Percentiles rank a stretch among this genome's conserved stretches.
phyloP scores from a whole-genome alignment of 2,329 filamentous ascomycete genomes.

The Fusarium sp. region DNA sequence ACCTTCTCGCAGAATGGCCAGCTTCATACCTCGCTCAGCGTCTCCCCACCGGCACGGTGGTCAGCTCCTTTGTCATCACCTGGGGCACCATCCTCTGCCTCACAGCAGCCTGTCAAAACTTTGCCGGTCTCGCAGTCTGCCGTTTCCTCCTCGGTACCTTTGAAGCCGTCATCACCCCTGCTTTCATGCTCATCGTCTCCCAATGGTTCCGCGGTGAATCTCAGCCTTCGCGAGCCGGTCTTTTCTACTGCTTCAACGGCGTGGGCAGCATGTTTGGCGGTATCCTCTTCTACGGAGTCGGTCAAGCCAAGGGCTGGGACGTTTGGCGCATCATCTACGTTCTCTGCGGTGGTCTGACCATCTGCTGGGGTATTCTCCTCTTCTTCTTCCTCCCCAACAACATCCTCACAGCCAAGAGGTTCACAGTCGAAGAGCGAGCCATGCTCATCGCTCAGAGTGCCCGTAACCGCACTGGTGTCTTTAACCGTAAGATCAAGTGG shows the following conservation, averaged over 20 bases:
- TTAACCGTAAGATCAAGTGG: constrained; percentile 62
- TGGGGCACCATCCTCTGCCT: constrained; percentile 58
- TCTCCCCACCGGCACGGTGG: constrained; percentile 49
- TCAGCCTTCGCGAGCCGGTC: constrained; percentile 59
- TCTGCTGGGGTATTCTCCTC: constrained; percentile 60
- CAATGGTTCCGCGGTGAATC: constrained; percentile 62
- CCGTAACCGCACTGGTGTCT: constrained; percentile 59
- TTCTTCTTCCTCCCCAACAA: constrained; percentile 60
- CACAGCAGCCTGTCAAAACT: constrained; percentile 56
- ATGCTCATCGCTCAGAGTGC: constrained; percentile 73
- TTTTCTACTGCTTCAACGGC: constrained; percentile 58
- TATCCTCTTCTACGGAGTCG: constrained; percentile 64
- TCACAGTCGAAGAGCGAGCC: constrained; percentile 41
- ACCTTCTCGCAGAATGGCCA: constrained; percentile 57
- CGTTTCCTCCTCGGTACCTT: constrained; percentile 61
- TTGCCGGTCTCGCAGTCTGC: constrained; percentile 57
- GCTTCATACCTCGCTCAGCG: constrained; percentile 51
- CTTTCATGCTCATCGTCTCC: constrained; percentile 63
- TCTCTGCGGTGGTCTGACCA: constrained; percentile 60
- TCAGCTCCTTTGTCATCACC: constrained; percentile 47
- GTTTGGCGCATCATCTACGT: constrained; percentile 67
- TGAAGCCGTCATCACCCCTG: constrained; percentile 61
- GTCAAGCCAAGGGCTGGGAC: constrained; percentile 58
- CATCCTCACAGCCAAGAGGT: constrained; percentile 51
- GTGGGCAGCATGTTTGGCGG: constrained; percentile 57